These are phyloP conservation scores for Ricinus communis DNA, from an alignment of 345 rosid species.

Conservation along the genomic window DNA sequence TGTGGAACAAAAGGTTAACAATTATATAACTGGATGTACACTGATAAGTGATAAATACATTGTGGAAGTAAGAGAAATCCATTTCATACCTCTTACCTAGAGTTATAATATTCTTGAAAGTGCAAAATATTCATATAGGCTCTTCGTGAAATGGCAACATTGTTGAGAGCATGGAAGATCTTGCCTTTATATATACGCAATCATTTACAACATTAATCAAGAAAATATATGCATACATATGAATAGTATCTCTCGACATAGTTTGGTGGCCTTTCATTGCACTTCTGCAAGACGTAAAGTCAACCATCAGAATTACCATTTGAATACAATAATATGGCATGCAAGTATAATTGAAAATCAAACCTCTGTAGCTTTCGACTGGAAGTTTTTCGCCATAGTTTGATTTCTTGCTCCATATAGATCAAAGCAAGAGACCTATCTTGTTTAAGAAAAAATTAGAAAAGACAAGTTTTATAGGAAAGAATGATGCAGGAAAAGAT, in stretches of 20 bases:
- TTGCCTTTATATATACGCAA: neutral
- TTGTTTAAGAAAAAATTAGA: neutral
- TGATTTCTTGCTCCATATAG: constrained; percentile 70
- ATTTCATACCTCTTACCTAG: neutral
- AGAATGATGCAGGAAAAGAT: no score
- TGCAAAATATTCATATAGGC: neutral
- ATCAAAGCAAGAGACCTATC: constrained; percentile 38
- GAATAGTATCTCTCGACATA: constrained; percentile 60
- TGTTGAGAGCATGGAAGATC: neutral
- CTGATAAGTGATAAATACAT: neutral
- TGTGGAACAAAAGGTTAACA: neutral
- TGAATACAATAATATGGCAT: constrained; percentile 12
- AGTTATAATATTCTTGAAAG: neutral
- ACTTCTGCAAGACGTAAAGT: constrained; percentile 47
- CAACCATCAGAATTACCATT: constrained; percentile 20
- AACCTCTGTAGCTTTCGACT: constrained; percentile 67
- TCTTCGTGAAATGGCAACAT: neutral
- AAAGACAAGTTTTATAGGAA: no score
- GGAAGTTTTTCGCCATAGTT: constrained; percentile 77
- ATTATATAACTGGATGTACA: neutral
- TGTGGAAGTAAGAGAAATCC: neutral
- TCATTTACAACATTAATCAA: neutral
- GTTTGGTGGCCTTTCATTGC: constrained; percentile 35
- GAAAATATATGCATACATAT: constrained; percentile 16
- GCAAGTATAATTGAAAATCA: constrained; percentile 17